phyloP scores from a whole-genome alignment of 352 stramenopile genomes.

The Pythium dissimile region DNA sequence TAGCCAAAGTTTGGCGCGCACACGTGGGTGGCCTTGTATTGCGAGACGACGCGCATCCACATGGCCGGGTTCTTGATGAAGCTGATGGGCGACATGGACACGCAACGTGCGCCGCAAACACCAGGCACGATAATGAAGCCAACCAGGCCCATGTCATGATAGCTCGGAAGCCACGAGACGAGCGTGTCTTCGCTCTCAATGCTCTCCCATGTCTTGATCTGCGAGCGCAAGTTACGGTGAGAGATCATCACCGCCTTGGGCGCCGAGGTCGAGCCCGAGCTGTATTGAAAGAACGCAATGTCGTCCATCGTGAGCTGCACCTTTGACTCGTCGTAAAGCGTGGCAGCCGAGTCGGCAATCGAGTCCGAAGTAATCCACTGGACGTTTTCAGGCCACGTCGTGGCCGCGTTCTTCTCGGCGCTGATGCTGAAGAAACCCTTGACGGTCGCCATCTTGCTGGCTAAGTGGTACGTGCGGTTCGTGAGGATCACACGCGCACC shows the following conservation, averaged over 20 bases:
- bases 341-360: conserved; percentile 44
- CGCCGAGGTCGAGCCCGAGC: conserved; percentile 69
- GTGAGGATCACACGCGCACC: conserved; percentile 62
- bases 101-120: conserved; percentile 51
- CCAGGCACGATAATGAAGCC: conserved; percentile 78
- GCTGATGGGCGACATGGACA: conserved; percentile 81
- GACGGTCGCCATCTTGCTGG: conserved; percentile 75
- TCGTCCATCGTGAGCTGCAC: conserved; percentile 45
- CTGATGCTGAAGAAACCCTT: conserved; percentile 77
- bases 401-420: conserved; percentile 28
- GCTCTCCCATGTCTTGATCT: conserved; percentile 76
- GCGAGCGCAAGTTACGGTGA: conserved; percentile 66
- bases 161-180: conserved; percentile 77
- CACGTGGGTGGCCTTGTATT: conserved; percentile 77
- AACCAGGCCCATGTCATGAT: conserved; percentile 84
- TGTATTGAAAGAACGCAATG: conserved; percentile 85
- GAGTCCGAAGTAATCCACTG: conserved; percentile 72
- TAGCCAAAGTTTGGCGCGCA: conserved; percentile 83
- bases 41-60: conserved; percentile 72
- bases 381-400: conserved; percentile 61
- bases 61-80: conserved; percentile 84
- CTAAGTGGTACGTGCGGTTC: conserved; percentile 75
- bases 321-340: conserved; percentile 47
- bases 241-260: conserved; percentile 86
- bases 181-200: conserved; percentile 60